These are phyloP conservation scores for Carex myosuroides DNA, from an alignment of 176 grass and related monocot species.

Conservation along the genomic window DNA sequence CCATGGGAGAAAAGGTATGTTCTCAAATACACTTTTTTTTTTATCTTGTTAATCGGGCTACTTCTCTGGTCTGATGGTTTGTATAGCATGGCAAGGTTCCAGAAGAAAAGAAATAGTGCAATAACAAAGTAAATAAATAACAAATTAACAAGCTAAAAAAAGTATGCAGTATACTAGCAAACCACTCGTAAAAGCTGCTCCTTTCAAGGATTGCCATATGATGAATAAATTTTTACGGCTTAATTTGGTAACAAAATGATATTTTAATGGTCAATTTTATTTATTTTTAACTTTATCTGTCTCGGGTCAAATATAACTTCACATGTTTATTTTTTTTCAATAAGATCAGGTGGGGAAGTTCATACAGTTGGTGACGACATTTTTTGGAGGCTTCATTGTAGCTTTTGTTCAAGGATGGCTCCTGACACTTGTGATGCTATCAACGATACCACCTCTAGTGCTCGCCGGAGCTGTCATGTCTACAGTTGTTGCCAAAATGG, in stretches of 20 bases:
- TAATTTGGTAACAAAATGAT: neutral
- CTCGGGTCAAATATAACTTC: neutral
- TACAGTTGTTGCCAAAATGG: conserved; percentile 81
- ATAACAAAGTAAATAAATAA: neutral
- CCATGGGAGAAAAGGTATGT: conserved; percentile 96
- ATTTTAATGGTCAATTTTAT: neutral
- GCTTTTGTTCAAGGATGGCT: conserved; percentile 92
- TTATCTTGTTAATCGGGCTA: neutral
- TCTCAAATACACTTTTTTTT: neutral
- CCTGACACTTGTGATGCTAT: conserved; percentile 80
- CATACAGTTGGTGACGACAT: conserved; percentile 73
- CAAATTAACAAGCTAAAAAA: neutral
- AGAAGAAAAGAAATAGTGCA: neutral
- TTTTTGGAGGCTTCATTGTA: conserved; percentile 81
- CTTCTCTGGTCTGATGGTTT: neutral
- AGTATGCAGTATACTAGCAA: too few relatives aligned
- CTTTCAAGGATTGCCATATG: neutral
- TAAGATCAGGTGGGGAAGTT: conserved; percentile 72
- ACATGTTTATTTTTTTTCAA: neutral
- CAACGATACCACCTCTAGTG: conserved; percentile 83
- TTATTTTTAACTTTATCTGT: neutral
- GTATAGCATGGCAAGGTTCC: neutral
- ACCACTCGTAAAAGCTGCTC: neutral
- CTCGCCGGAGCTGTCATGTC: conserved; percentile 74
- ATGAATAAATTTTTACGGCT: neutral